These are phyloP conservation scores for Candida sp. DNA, from an alignment of 1,139 yeast species.

Conservation along the genomic window DNA sequence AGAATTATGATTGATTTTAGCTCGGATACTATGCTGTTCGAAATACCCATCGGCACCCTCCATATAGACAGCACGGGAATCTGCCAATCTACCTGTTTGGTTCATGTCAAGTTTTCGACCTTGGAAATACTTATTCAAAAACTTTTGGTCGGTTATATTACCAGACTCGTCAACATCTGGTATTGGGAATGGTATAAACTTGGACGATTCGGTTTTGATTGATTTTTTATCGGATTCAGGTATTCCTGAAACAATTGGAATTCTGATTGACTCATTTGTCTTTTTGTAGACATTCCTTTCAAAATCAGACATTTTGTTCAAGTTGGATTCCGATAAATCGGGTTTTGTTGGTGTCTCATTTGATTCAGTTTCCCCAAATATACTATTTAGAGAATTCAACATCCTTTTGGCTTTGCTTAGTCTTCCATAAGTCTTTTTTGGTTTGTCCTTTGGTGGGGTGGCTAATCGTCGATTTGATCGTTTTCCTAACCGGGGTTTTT, in stretches of 20 bases:
- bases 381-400: constrained; percentile 29
- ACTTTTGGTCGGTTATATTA: constrained; percentile 25
- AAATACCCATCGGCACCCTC: constrained; percentile 92
- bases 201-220: constrained; percentile 5
- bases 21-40: constrained; percentile 68
- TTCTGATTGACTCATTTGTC: constrained; percentile 6
- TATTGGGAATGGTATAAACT: constrained; percentile 33
- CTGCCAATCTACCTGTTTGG: constrained; percentile 33
- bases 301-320: constrained; percentile 4
- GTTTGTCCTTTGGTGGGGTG: neutral
- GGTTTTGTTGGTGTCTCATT: constrained; percentile 2
- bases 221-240: constrained; percentile 5
- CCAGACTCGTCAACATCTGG: constrained; percentile 33
- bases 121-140: constrained; percentile 25
- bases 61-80: constrained; percentile 60
- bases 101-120: constrained; percentile 21
- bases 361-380: constrained; percentile 28
- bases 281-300: constrained; percentile 9
- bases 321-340: constrained; percentile 1
- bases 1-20: constrained; percentile 59
- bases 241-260: constrained; percentile 33
- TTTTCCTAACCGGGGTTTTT: neutral
- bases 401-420: constrained; percentile 33
- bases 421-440: constrained; percentile 17
- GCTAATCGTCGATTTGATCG: neutral